phyloP scores from a whole-genome alignment of 176 grass and related monocot species.

The Aegilops speltoides region DNA sequence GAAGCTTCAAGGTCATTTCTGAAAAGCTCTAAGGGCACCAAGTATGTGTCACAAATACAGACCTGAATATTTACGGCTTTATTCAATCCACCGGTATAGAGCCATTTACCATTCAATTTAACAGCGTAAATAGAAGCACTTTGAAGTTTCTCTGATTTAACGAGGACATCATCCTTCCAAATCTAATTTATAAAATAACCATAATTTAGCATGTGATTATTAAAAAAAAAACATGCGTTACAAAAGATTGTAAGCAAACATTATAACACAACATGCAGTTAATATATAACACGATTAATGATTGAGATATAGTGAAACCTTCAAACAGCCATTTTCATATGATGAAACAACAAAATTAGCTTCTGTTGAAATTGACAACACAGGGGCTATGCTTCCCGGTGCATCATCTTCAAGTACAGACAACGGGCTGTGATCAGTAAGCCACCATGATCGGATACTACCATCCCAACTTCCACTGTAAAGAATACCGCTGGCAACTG shows the following conservation, averaged over 20 bases:
- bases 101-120: slow-evolving; percentile 54
- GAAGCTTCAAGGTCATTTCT: not conserved
- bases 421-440: slow-evolving; percentile 82
- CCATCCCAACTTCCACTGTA: slow-evolving; percentile 98
- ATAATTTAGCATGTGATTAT: not conserved
- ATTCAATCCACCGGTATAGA: slow-evolving; percentile 88
- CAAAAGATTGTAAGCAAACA: not conserved
- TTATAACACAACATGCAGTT: not conserved
- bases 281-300: not conserved
- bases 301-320: slow-evolving; percentile 49
- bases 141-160: slow-evolving; percentile 70
- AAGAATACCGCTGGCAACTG: slow-evolving; percentile 71
- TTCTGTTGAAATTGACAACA: slow-evolving; percentile 77
- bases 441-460: slow-evolving; percentile 87
- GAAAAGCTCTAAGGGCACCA: not conserved
- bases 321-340: slow-evolving; percentile 85
- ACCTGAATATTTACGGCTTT: slow-evolving; percentile 85
- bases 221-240: not conserved
- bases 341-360: slow-evolving; percentile 68
- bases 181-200: slow-evolving; percentile 49
- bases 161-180: slow-evolving; percentile 78
- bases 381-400: slow-evolving; percentile 62
- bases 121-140: slow-evolving; percentile 76
- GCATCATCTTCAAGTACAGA: slow-evolving; percentile 66
- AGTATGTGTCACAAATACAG: slow-evolving; percentile 1